These are phyloP conservation scores for Candida glaebosa DNA, from an alignment of 805 yeast genomes.

Conservation along the genomic window DNA sequence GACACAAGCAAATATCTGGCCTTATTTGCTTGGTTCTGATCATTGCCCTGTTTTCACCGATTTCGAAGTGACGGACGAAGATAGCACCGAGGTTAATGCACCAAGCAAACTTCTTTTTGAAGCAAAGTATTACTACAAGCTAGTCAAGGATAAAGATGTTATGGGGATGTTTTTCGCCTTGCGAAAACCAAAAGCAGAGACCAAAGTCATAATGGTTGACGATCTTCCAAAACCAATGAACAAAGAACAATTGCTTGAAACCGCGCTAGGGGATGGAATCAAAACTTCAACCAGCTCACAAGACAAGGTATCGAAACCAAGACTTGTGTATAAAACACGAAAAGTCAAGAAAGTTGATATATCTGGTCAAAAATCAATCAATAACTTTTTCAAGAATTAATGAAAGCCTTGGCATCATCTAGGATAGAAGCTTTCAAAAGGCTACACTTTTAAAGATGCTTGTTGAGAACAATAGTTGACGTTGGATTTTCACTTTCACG, in stretches of 20 bases:
- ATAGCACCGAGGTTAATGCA: neutral
- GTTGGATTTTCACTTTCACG: no score
- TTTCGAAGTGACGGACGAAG: slow-evolving; percentile 28
- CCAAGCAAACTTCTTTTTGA: slow-evolving; percentile 43
- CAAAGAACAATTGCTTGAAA: neutral
- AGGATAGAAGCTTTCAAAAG: neutral
- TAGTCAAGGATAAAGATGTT: slow-evolving; percentile 31
- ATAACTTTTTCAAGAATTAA: slow-evolving; percentile 13
- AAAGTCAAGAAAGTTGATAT: slow-evolving; percentile 11
- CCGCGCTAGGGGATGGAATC: no score
- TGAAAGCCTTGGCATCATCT: neutral
- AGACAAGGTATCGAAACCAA: slow-evolving; percentile 8
- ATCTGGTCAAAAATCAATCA: slow-evolving; percentile 20
- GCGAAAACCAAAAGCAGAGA: slow-evolving; percentile 8
- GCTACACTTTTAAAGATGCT: no score
- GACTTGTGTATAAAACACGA: slow-evolving; percentile 16
- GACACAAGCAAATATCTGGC: slow-evolving; percentile 55
- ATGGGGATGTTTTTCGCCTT: slow-evolving; percentile 23
- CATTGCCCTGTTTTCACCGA: slow-evolving; percentile 91
- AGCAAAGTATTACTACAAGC: slow-evolving; percentile 47
- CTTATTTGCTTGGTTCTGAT: slow-evolving; percentile 78
- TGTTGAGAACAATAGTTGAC: no score
- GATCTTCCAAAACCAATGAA: no score
- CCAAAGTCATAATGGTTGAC: neutral
- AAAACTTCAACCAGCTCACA: no score